Evolutionary conservation across 108 stramenopile genomes (phyloP).

Genomic region (Stephanodiscus triporus): DNA sequence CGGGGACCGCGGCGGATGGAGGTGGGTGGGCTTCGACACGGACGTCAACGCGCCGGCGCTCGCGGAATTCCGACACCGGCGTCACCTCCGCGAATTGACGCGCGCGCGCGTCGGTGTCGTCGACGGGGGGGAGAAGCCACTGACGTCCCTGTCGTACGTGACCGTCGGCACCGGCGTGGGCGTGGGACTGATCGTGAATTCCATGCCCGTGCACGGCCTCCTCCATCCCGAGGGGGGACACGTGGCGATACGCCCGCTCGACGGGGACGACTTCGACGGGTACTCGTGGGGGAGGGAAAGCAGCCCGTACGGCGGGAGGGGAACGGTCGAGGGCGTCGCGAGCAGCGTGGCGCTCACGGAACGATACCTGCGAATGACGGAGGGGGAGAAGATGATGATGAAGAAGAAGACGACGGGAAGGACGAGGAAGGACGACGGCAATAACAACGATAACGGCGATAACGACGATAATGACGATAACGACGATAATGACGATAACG

Average conservation of each 20-base stretch:
- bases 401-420: constrained; percentile 10
- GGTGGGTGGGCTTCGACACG: too few species aligned
- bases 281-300: constrained; percentile 81
- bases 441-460: neutral
- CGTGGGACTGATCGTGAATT: too few species aligned
- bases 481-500: constrained; percentile 24
- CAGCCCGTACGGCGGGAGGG: constrained; percentile 62
- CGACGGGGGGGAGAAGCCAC: constrained; percentile 26
- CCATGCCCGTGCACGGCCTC: too few species aligned
- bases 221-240: too few species aligned
- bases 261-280: constrained; percentile 73
- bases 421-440: too few species aligned
- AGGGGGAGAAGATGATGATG: constrained; percentile 19
- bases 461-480: constrained; percentile 18
- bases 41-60: too few species aligned
- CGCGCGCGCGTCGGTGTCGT: too few species aligned
- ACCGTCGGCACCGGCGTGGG: too few species aligned
- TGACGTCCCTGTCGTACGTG: too few species aligned
- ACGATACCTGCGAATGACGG: constrained; percentile 43
- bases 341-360: too few species aligned
- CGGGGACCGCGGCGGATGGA: neutral
- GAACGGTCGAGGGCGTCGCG: too few species aligned
- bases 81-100: neutral
- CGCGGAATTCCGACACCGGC: too few species aligned
- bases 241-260: constrained; percentile 66